Conservation (phyloP, 805 yeast genomes). For the Nakazawaea ishiwadae region DNA sequence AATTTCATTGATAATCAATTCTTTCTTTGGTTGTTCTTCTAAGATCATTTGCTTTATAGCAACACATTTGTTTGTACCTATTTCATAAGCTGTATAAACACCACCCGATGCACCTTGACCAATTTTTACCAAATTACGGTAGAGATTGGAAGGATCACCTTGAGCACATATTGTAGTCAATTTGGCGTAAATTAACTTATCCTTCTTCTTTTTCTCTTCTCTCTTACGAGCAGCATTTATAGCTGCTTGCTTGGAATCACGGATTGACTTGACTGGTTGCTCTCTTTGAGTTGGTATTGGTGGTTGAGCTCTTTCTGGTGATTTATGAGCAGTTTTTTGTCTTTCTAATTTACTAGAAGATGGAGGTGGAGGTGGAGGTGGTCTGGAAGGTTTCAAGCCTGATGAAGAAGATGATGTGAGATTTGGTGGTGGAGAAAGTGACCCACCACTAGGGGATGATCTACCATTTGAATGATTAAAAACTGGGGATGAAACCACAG, state of each 20-base stretch:
- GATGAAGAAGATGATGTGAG: slow-evolving; percentile 1
- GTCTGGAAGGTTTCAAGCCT: slow-evolving; percentile 24
- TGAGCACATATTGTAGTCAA: slow-evolving; percentile 73
- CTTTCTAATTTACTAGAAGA: slow-evolving; percentile 19
- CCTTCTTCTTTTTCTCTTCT: slow-evolving; percentile 71
- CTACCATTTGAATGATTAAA: not conserved
- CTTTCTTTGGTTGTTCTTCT: slow-evolving; percentile 93
- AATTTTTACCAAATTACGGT: slow-evolving; percentile 68
- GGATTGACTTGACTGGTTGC: slow-evolving; percentile 18
- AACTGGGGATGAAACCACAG: slow-evolving; percentile 1
- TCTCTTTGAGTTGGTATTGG: slow-evolving; percentile 21
- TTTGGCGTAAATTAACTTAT: slow-evolving; percentile 66
- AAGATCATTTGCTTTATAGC: slow-evolving; percentile 97
- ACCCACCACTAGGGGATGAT: not conserved
- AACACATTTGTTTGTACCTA: slow-evolving; percentile 52
- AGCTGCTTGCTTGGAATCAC: slow-evolving; percentile 42
- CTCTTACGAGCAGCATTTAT: slow-evolving; percentile 60
- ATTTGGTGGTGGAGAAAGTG: slow-evolving; percentile 8
- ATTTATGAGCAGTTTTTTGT: slow-evolving; percentile 6
- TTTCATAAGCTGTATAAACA: slow-evolving; percentile 82
- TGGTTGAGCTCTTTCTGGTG: not conserved
- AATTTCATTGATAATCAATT: slow-evolving; percentile 89
- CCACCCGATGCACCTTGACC: slow-evolving; percentile 99
- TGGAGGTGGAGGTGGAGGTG: slow-evolving; percentile 28
- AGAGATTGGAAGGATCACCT: slow-evolving; percentile 76